Percentiles rank a stretch among this genome's conserved stretches.
These are phyloP conservation scores for Mycena maculata DNA, from an alignment of 768 basidiomycete species.

Conservation along the genomic window DNA sequence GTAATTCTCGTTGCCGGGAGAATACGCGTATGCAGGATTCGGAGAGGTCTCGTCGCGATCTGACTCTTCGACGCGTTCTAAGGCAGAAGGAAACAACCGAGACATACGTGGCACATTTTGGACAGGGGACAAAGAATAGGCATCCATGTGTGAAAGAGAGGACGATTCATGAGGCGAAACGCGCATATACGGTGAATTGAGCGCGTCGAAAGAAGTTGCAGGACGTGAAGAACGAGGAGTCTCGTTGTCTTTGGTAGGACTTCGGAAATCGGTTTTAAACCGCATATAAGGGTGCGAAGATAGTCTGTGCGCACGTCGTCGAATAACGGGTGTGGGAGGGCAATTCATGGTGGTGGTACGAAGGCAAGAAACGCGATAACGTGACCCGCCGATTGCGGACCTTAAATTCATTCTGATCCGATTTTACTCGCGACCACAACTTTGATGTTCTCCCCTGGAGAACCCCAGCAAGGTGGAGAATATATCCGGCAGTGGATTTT, in stretches of 20 bases:
- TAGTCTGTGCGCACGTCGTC: slow-evolving; percentile 1
- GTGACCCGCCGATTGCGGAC: neutral
- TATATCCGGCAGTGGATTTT: too few relatives aligned
- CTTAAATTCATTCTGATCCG: neutral
- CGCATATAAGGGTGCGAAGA: slow-evolving; percentile 21
- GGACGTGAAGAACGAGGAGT: neutral
- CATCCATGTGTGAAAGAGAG: neutral
- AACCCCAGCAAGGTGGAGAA: slow-evolving; percentile 48
- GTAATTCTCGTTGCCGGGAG: neutral
- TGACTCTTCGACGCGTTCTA: slow-evolving; percentile 10
- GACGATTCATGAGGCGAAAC: neutral
- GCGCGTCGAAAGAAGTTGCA: slow-evolving; percentile 9
- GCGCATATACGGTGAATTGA: neutral
- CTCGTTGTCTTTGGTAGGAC: neutral
- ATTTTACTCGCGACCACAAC: too few relatives aligned
- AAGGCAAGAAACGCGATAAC: slow-evolving; percentile 9
- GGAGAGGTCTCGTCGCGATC: neutral
- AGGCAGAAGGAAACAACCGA: neutral
- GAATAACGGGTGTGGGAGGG: slow-evolving; percentile 21
- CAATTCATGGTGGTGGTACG: slow-evolving; percentile 4
- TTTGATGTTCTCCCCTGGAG: too few relatives aligned
- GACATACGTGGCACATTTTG: neutral
- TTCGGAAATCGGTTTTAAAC: slow-evolving; percentile 24
- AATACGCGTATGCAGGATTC: neutral
- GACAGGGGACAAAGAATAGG: neutral